Base-by-base conservation (phyloP, 768 basidiomycete genomes). In the Leccinum subtestaceum region DNA sequence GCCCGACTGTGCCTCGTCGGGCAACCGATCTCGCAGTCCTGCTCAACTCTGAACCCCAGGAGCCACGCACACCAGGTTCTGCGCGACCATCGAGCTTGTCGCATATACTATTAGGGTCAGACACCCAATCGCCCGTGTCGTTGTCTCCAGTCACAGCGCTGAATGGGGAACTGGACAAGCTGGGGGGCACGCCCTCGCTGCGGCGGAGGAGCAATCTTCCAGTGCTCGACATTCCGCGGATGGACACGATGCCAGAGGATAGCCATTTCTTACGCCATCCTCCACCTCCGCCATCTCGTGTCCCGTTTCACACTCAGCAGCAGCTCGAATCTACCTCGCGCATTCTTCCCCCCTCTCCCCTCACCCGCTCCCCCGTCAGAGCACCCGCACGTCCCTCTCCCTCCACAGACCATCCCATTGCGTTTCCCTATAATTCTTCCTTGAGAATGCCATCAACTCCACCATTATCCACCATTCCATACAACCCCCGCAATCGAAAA, bases 21-120 rank as follows among this genome's bases (percentile, higher is more conserved):
- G 87, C 89, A 9, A 92, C 89, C 29, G 86, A 87, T 74, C 80
- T 92, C n/a, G 81, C 89, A 43, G 83, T 87, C 46, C 80, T 92
- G 25, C 84, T 91, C 73, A 91, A 91, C 75, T 79, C 81, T 60
- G 81, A 81, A 60, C 72, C 81, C n/a, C 74, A 70, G 49, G 73
- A 75, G 21, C 74, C 72, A 63, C 59, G 75, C 66, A 65, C 76
- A 62, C 65, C 69, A 64, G 68, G 56, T 60, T 72, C 75, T 45
- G 72, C 76, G 46, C 70, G 69, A 10, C 73, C 81, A 43, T 82
- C 84, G 36, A 78, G 78, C 48, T 64, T 79, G 60, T 76, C 78
- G 1, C 78, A 79, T 60, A 65, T 79, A 21, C 63, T 79, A 5
- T 67, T 72, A 32, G 70, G 66, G 8, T 63, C 67, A 25, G 73